phyloP scores from a whole-genome alignment of 2,329 filamentous ascomycete species.

The Fusarium odoratissimum region DNA sequence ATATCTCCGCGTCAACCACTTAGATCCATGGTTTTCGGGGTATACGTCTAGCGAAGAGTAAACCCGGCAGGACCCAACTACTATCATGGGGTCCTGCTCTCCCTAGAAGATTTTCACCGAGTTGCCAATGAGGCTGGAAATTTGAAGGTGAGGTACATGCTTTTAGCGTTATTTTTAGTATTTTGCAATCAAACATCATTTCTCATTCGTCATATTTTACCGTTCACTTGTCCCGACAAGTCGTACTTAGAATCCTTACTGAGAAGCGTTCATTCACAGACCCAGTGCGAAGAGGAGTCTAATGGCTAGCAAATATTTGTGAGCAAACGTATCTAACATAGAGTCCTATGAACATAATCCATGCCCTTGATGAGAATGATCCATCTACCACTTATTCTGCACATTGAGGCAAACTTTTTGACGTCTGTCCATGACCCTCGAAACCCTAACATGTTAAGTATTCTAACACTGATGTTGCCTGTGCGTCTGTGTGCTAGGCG shows the following conservation, averaged over 20 bases:
- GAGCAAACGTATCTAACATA: conserved; percentile 35
- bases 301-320: conserved; percentile 21
- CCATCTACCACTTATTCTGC: conserved; percentile 15
- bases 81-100: conserved; percentile 69
- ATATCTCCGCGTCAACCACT: conserved; percentile 89
- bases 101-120: conserved; percentile 83
- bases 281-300: neutral
- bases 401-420: conserved; percentile 13
- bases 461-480: conserved; percentile 37
- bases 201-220: too few species aligned
- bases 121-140: conserved; percentile 74
- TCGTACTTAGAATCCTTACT: too few species aligned
- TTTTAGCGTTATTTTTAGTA: neutral
- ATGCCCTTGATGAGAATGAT: conserved; percentile 14
- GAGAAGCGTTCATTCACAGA: neutral
- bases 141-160: conserved; percentile 89
- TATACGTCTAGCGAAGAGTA: conserved; percentile 94
- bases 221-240: neutral
- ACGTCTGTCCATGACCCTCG: conserved; percentile 34
- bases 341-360: conserved; percentile 32
- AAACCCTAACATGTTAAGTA: conserved; percentile 44
- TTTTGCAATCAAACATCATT: neutral
- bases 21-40: conserved; percentile 80
- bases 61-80: conserved; percentile 60
- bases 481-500: conserved; percentile 2